phyloP scores from a whole-genome alignment of 768 basidiomycete genomes.

The Lactarius evosmus region DNA sequence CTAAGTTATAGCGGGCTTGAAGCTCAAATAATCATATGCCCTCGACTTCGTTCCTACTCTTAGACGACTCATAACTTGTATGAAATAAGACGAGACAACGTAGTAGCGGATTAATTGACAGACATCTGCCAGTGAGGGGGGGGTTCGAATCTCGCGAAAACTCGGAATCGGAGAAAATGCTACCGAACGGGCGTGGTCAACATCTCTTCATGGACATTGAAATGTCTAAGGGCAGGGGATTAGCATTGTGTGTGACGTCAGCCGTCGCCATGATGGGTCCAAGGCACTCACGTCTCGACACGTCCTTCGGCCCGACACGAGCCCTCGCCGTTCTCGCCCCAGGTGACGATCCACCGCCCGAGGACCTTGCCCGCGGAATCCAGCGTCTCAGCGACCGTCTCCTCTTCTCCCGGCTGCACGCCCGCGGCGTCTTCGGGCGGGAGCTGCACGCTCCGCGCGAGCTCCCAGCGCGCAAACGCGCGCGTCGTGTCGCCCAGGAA shows the following conservation, averaged over 20 bases:
- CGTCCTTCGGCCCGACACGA: constrained; percentile 60
- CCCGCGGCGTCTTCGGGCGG: constrained; percentile 37
- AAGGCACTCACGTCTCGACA: constrained; percentile 55
- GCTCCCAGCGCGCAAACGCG: constrained; percentile 79
- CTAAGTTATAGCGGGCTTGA: background rate
- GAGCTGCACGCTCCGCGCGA: constrained; percentile 53
- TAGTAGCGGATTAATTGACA: background rate
- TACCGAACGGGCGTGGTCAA: constrained; percentile 31
- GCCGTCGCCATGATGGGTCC: background rate
- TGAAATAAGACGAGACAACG: background rate
- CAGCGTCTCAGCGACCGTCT: constrained; percentile 77
- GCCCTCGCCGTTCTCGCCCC: constrained; percentile 65
- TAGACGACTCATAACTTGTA: background rate
- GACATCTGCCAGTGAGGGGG: background rate
- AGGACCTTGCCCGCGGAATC: constrained; percentile 55
- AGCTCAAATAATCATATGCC: background rate
- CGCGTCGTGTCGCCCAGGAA: constrained; percentile 66
- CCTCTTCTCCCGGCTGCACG: constrained; percentile 52
- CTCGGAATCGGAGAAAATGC: background rate
- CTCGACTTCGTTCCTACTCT: background rate
- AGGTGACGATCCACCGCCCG: constrained; percentile 77
- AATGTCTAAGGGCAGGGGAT: constrained; percentile 37
- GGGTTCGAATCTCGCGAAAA: background rate
- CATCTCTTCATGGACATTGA: constrained; percentile 54
- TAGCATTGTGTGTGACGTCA: background rate